A percentile compares a stretch with the other conserved stretches of the same genome.
Evolutionary conservation across 371 early-diverging fungal genomes (phyloP).

Genomic region (Mortierella sp.): DNA sequence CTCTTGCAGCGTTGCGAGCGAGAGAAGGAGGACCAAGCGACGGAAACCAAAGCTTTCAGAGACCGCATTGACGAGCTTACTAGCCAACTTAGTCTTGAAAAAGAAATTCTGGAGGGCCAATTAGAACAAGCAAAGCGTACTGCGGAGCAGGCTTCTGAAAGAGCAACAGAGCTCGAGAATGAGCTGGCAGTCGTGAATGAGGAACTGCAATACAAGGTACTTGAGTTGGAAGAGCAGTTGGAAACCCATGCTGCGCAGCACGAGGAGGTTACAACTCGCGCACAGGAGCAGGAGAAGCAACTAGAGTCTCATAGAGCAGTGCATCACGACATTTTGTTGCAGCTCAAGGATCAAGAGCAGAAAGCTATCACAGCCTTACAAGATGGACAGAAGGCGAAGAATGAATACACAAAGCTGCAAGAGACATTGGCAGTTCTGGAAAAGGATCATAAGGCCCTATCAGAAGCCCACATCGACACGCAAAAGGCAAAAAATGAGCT

Average conservation of each 20-base stretch:
- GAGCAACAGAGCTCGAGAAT: constrained; percentile 37
- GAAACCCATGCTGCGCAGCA: constrained; percentile 32
- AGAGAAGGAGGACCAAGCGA: constrained; percentile 25
- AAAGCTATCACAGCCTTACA: constrained; percentile 22
- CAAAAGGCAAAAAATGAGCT: constrained; percentile 26
- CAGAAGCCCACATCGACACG: constrained; percentile 12
- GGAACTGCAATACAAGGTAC: constrained; percentile 47
- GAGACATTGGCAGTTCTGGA: constrained; percentile 55
- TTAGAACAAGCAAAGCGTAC: constrained; percentile 29
- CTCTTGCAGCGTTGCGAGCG: constrained; percentile 34
- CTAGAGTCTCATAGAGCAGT: constrained; percentile 50
- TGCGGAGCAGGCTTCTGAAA: constrained; percentile 34
- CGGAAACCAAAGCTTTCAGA: constrained; percentile 37
- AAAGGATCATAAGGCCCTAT: constrained; percentile 26
- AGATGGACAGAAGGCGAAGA: constrained; percentile 18
- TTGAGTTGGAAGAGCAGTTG: constrained; percentile 46
- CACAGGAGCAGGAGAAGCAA: constrained; percentile 45
- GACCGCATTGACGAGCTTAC: constrained; percentile 45
- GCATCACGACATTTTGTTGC: constrained; percentile 37
- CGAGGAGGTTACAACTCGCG: constrained; percentile 25
- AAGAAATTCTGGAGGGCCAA: constrained; percentile 41
- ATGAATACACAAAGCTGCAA: constrained; percentile 36
- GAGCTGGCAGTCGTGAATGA: constrained; percentile 47
- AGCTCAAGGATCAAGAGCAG: constrained; percentile 47
- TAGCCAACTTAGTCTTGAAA: constrained; percentile 30